phyloP scores from a whole-genome alignment of 2,329 filamentous ascomycete species.

The Penicillium sp. region DNA sequence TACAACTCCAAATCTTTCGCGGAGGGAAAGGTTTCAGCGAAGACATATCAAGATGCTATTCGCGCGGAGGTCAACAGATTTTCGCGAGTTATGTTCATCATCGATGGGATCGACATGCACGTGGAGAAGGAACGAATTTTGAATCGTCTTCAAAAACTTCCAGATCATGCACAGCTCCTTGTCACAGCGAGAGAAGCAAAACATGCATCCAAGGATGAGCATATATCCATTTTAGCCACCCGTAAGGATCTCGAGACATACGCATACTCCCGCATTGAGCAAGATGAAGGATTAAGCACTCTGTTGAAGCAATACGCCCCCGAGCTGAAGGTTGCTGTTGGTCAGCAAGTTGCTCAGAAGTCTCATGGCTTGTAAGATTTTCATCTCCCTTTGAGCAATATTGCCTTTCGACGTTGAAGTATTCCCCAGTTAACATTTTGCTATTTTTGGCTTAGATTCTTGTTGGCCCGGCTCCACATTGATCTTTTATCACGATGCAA shows the following conservation, averaged over 20 bases:
- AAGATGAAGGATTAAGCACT: neutral
- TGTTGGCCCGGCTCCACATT: constrained; percentile 28
- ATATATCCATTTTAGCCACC: neutral
- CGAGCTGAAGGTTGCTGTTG: constrained; percentile 12
- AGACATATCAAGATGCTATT: constrained; percentile 32
- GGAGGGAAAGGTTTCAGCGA: constrained; percentile 23
- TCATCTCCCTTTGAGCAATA: too few species aligned
- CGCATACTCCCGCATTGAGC: neutral
- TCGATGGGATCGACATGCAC: constrained; percentile 30
- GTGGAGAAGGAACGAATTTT: constrained; percentile 31
- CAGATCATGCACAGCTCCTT: constrained; percentile 29
- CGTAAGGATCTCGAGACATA: constrained; percentile 4
- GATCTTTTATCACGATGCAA: constrained; percentile 25
- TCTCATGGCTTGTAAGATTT: constrained; percentile 26
- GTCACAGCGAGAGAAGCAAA: constrained; percentile 26
- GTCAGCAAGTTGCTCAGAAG: constrained; percentile 21
- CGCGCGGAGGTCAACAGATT: constrained; percentile 30
- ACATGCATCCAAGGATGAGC: neutral
- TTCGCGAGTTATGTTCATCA: constrained; percentile 27
- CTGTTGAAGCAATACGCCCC: neutral
- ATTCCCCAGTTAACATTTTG: neutral
- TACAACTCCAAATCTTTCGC: constrained; percentile 23
- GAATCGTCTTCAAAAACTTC: constrained; percentile 29
- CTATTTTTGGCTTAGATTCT: constrained; percentile 18
- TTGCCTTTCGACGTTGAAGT: neutral